Conservation (phyloP, 1,284 basidiomycete species). For the Microbotryum intermedium region DNA sequence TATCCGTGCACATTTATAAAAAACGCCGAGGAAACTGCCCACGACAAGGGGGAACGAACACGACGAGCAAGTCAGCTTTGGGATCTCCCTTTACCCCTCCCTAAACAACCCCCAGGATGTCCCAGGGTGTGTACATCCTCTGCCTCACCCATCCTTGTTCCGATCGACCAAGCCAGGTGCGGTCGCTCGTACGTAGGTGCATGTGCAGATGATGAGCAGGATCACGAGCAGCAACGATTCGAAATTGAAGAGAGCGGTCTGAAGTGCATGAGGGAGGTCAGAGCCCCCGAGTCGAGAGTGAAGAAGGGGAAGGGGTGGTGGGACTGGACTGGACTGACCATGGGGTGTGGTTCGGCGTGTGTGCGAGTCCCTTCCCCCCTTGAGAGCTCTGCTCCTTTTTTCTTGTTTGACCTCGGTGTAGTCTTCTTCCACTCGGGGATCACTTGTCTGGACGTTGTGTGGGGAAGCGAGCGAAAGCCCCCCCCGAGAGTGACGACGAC, state of each 20-base stretch:
- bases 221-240: slow-evolving; percentile 89
- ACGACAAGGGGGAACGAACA: not conserved
- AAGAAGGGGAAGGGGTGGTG: slow-evolving; percentile 17
- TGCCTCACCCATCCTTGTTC: slow-evolving; percentile 80
- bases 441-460: too few species aligned
- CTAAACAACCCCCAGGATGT: not conserved
- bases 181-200: slow-evolving; percentile 85
- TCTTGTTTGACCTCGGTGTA: too few species aligned
- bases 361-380: too few species aligned
- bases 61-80: not conserved
- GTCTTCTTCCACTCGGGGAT: too few species aligned
- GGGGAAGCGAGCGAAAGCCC: too few species aligned
- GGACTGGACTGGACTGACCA: too few species aligned
- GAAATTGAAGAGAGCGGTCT: slow-evolving; percentile 98
- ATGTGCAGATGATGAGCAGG: slow-evolving; percentile 89
- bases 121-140: not conserved
- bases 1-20: slow-evolving; percentile 88
- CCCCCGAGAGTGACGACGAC: too few species aligned
- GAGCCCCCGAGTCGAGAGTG: not conserved
- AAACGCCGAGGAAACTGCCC: slow-evolving; percentile 71
- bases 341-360: too few species aligned
- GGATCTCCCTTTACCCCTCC: not conserved
- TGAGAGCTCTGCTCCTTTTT: too few species aligned
- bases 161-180: slow-evolving; percentile 82
- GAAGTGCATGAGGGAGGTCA: slow-evolving; percentile 7